Percentiles rank a stretch among this genome's conserved stretches.
Conservation (phyloP, 2,329 filamentous ascomycete genomes). For the Cordyceps fumosorosea region DNA sequence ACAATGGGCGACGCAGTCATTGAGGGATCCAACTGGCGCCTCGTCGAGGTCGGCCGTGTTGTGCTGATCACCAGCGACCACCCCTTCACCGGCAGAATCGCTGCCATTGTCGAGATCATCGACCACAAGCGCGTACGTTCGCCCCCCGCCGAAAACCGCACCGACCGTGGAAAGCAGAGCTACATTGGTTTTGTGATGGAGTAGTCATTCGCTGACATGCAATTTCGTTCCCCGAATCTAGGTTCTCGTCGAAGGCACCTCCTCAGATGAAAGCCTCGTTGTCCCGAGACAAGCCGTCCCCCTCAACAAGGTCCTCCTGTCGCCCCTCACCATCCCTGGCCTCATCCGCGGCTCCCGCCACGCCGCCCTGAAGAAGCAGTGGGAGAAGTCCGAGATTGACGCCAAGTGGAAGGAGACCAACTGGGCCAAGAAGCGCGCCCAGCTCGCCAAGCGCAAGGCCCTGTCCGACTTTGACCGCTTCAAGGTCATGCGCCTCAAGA, state of each 20-base stretch:
- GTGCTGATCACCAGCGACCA: slow-evolving; percentile 79
- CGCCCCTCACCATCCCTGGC: slow-evolving; percentile 78
- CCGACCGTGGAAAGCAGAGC: background rate
- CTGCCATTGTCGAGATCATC: slow-evolving; percentile 97
- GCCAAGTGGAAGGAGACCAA: slow-evolving; percentile 84
- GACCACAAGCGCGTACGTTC: slow-evolving; percentile 97
- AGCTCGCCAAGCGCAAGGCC: slow-evolving; percentile 78
- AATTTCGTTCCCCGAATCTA: slow-evolving; percentile 34
- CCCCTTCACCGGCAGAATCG: slow-evolving; percentile 77
- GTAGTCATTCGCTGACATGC: slow-evolving; percentile 15
- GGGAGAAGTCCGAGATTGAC: slow-evolving; percentile 89
- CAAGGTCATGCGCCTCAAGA: slow-evolving; percentile 99
- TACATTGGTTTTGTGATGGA: background rate
- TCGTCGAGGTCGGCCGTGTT: slow-evolving; percentile 97
- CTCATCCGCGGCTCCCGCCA: slow-evolving; percentile 80
- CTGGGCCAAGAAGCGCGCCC: slow-evolving; percentile 90
- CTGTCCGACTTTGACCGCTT: slow-evolving; percentile 99
- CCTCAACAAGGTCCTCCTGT: slow-evolving; percentile 80
- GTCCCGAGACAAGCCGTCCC: slow-evolving; percentile 82
- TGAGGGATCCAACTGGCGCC: slow-evolving; percentile 81
- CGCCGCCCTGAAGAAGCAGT: slow-evolving; percentile 75
- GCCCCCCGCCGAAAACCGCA: background rate
- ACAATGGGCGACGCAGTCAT: slow-evolving; percentile 80
- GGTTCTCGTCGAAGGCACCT: slow-evolving; percentile 95
- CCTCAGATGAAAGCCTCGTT: slow-evolving; percentile 68